Percentiles rank a stretch among this genome's conserved stretches.
phyloP scores from a whole-genome alignment of 2,329 filamentous ascomycete genomes.

The Colletotrichum sp. region DNA sequence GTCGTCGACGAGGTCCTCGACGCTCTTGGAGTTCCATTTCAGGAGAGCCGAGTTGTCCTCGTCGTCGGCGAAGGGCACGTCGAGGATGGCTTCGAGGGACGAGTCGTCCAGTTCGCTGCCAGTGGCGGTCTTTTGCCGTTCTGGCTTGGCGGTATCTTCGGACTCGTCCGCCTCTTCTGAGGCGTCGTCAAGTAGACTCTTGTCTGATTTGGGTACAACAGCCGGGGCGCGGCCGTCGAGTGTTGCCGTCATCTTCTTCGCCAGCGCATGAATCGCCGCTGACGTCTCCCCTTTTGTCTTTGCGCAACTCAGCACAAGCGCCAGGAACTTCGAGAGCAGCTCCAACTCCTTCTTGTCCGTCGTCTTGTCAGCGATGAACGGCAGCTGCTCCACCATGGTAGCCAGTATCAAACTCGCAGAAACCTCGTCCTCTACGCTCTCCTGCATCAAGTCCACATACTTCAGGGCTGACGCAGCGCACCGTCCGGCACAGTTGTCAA shows the following conservation, averaged over 20 bases:
- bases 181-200: neutral
- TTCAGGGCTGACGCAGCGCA: constrained; percentile 80
- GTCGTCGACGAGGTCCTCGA: constrained; percentile 81
- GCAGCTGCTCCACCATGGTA: constrained; percentile 78
- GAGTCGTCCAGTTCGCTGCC: constrained; percentile 34
- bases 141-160: neutral
- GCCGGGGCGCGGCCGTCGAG: neutral
- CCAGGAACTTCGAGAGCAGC: constrained; percentile 63
- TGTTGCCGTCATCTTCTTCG: constrained; percentile 29
- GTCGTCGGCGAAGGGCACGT: constrained; percentile 48
- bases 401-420: constrained; percentile 70
- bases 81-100: constrained; percentile 58
- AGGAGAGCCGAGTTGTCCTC: constrained; percentile 59
- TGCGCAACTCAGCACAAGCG: constrained; percentile 59
- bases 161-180: neutral
- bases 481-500: constrained; percentile 83
- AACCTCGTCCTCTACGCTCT: constrained; percentile 38
- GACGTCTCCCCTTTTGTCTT: constrained; percentile 53
- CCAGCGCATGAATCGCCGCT: constrained; percentile 29
- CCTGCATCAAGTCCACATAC: constrained; percentile 75
- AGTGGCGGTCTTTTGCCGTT: neutral
- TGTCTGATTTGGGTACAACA: neutral
- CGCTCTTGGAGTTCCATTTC: constrained; percentile 77
- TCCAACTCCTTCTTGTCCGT: constrained; percentile 46
- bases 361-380: constrained; percentile 63